Base-by-base conservation (phyloP, 2,329 filamentous ascomycete genomes). In the Aspergillus felis region DNA sequence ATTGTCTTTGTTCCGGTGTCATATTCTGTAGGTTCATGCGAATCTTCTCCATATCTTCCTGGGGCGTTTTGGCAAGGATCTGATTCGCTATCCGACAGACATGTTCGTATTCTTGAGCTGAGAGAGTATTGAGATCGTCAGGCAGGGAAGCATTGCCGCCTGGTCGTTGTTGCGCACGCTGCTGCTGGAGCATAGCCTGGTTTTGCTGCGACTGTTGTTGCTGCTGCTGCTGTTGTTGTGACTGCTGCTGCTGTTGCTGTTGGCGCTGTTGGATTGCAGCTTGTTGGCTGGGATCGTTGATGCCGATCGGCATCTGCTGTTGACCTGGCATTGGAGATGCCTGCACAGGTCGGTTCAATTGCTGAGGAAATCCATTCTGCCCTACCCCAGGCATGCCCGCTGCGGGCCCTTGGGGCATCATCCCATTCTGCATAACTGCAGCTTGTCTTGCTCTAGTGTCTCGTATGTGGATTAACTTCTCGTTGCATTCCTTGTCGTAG, bases 271-370 rank as follows among this genome's bases (percentile, higher is more conserved):
- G 71, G 59, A 72, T 66, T n/a, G 66, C 66, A 46, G 64, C 64
- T 54, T 72, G 70, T 46, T 71, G 71, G 28, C 57, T 68, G 12
- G 69, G 65, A 22, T 70, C 66, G 51, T 68, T 71, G 62, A 76
- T 71, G 4, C 65, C 66, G 68, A 75, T 74, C 4, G 65, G 57
- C 68, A 75, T 69, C 44, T 70, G 71, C 46, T 70, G 69, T 47
- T 78, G 76, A 44, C 68, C 71, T 24, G 71, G 63, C 47, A 83
- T 78, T 0, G 80, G 76, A 2, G 81, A 81, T 3, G 76, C 67
- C 61, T 82, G 81, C 74, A 82, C 78, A 25, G 72, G 79, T 54
- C 77, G 78, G 55, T 78, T 79, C 60, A 82, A 74, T 57, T 82
- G 80, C 22, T 78, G 75, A 12, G 79, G 75, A 58, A 82, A 81